Conservation (phyloP, 176 grass and related monocot species). For the Lolium rigidum region DNA sequence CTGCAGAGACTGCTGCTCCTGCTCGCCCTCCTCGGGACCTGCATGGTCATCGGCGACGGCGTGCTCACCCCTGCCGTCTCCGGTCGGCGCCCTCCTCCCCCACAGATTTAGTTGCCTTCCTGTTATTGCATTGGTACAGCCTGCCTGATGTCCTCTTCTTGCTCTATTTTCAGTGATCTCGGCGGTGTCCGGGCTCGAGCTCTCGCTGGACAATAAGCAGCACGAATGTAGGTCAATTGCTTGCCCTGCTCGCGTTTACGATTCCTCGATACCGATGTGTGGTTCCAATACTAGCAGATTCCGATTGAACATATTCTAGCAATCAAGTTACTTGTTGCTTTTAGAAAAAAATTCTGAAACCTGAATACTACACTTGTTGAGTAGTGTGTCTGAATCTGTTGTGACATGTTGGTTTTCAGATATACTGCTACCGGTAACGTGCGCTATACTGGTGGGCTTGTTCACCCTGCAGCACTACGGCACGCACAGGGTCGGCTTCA, state of each 20-base stretch:
- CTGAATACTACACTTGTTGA: slow-evolving; percentile 3
- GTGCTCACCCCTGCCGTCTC: too few species aligned
- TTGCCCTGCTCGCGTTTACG: not conserved
- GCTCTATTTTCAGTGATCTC: not conserved
- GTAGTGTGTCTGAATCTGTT: not conserved
- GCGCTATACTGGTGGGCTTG: slow-evolving; percentile 75
- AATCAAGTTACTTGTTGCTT: not conserved
- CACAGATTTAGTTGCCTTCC: not conserved
- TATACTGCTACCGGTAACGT: slow-evolving; percentile 83
- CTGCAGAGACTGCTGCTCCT: too few species aligned
- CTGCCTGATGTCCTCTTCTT: slow-evolving; percentile 9
- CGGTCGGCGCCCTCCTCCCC: too few species aligned
- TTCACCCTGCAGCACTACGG: slow-evolving; percentile 91
- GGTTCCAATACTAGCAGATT: too few species aligned
- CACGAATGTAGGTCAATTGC: not conserved
- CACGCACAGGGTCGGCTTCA: slow-evolving; percentile 77
- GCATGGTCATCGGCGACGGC: too few species aligned
- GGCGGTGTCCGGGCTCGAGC: too few species aligned
- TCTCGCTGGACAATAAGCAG: too few species aligned
- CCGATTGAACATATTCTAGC: not conserved
- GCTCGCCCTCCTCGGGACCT: too few species aligned
- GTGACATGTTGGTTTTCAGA: slow-evolving; percentile 58
- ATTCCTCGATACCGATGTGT: too few species aligned
- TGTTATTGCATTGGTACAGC: not conserved
- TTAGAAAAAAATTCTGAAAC: not conserved